Base-by-base conservation (phyloP, 306 rosid genomes). In the Gastrolobium villosum region DNA sequence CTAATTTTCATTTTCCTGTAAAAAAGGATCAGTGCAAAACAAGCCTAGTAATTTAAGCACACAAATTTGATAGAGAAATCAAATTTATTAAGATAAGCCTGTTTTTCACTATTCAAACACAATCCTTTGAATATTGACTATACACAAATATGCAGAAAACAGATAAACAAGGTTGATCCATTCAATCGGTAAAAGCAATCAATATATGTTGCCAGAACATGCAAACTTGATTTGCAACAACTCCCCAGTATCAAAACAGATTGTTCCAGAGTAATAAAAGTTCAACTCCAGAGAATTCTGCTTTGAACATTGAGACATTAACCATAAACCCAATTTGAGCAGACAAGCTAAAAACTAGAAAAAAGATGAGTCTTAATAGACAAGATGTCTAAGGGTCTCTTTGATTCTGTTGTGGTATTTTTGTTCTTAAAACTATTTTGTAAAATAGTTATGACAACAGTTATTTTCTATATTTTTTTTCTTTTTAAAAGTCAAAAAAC, bases 171-270 rank as follows among this genome's bases (percentile, higher is more conserved):
- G 5, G 53, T 57, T 56, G 32, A 59, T 57, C 45, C 45, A 65
- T 37, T 36, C 13, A 67, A 41, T 11, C 46, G 67, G 46, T 41
- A 66, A 43, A 77, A 56, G n/a, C 26, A 40, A 6, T 41, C 70
- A 59, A 55, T 7, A 53, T 34, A 35, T 45, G 79, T 44, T 46
- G 49, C 74, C 36, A 53, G 2, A 30, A 15, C 50, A 71, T 62
- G 41, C 59, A 62, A 70, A 64, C 59, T 26, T 63, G 40, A 62
- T 43, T 62, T 60, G 11, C 68, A 79, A 32, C 40, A 52, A 40
- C 43, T 10, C 30, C 13, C 2, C 15, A 62, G 5, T 11, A 35
- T 34, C 14, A 73, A 73, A 45, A 28, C 56, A 72, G 74, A 52
- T 63, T 63, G 60, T 28, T 55, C 45, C n/a, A 52, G 13, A 73